Evolutionary conservation across 2,329 filamentous ascomycete species (phyloP).

Genomic region (Didymella lethalis): DNA sequence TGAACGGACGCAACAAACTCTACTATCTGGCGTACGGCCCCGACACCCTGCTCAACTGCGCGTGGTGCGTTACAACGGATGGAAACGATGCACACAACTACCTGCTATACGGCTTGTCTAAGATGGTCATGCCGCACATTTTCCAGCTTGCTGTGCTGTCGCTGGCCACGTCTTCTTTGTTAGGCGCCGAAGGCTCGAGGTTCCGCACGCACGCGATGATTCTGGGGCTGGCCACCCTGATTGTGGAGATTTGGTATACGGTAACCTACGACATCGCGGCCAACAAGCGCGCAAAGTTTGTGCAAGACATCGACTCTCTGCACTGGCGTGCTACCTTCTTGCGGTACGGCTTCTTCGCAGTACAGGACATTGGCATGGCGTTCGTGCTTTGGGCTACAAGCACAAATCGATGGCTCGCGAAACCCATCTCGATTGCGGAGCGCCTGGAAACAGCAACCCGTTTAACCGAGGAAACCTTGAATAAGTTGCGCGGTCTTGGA

Average conservation of each 20-base stretch:
- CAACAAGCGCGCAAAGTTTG: constrained; percentile 68
- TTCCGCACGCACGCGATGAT: constrained; percentile 79
- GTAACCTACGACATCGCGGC: constrained; percentile 69
- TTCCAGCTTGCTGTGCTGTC: constrained; percentile 77
- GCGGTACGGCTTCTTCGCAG: constrained; percentile 70
- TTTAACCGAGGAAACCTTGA: constrained; percentile 65
- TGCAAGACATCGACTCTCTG: constrained; percentile 71
- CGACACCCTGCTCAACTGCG: constrained; percentile 73
- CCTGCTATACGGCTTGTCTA: constrained; percentile 80
- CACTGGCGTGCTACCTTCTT: constrained; percentile 73
- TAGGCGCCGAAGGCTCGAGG: constrained; percentile 67
- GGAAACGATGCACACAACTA: constrained; percentile 73
- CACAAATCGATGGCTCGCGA: constrained; percentile 79
- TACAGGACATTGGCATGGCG: constrained; percentile 70
- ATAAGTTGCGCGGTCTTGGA: constrained; percentile 74
- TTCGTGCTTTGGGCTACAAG: constrained; percentile 75
- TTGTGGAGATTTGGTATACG: constrained; percentile 71
- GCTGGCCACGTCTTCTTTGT: constrained; percentile 74
- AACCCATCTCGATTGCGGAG: constrained; percentile 67
- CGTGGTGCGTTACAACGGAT: constrained; percentile 73
- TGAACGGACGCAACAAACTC: constrained; percentile 70
- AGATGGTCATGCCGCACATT: constrained; percentile 78
- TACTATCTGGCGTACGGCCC: constrained; percentile 88
- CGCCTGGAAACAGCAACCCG: constrained; percentile 69
- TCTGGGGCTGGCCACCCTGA: constrained; percentile 64